Base-by-base conservation (phyloP, 208 protist species). In the Trypanosoma cruzi region DNA sequence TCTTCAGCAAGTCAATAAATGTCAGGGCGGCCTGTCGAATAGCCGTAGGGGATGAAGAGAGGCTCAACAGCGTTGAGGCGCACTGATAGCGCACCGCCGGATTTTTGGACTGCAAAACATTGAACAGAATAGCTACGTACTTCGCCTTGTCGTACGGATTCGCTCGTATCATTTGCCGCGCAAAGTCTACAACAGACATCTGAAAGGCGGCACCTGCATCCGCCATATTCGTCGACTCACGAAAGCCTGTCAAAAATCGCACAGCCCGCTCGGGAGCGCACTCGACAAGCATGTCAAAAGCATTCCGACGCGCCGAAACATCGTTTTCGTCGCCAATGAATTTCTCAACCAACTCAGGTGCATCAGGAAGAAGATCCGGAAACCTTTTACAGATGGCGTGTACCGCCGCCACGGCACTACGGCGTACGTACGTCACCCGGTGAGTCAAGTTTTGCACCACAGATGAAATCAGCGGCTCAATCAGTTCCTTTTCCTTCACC, bases 281-380 rank as follows among this genome's bases (percentile, higher is more conserved):
- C 68, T 96, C 81, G 52, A 98, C 97, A 34, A 99, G 87, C 98
- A 99, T 99, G 34, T 99, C 91, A 64, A 99, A 99, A 1, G 97
- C 98, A 81, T 99, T 99, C 42, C 98, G 91, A 74, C 98, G 95
- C 31, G 92, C 93, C 4, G 95, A 89, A 16, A 97, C 84, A 77
- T 99, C 98, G 28, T 69, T 76, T 71, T 98, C 88, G 26, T 75
- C 65, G 13, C 74, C 64, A 46, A 99, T 82, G 65, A 98, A 97
- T 16, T 88, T 85, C 56, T 97, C 96, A n/a, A 99, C 86, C 11
- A 98, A 70, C 54, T 99, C 98, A 7, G 97, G 91, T 1, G 96
- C 98, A 76, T 99, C 98, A 16, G 98, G 98, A 22, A 99, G 92
- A 44, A 99, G 83, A 63, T 97, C 81, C 14, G 95, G 93, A 72